Base-by-base conservation (phyloP, 2,329 filamentous ascomycete species). In the Neopestalotiopsis clavispora region DNA sequence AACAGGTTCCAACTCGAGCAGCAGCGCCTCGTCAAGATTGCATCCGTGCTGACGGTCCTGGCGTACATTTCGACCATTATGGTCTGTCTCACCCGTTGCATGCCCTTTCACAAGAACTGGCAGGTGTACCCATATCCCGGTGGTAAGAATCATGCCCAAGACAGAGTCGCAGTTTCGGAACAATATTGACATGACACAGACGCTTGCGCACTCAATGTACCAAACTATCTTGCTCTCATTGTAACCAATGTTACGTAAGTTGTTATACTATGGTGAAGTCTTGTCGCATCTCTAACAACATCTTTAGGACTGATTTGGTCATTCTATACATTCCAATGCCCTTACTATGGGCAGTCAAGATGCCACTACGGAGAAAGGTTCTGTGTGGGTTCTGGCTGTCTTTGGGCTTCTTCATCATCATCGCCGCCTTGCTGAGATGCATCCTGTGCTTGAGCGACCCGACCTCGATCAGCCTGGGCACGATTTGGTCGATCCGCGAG, bases 51-150 rank as follows among this genome's bases (percentile, higher is more conserved):
- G 45, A 52, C 45, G 17, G 42, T 65, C 23, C 14, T 56, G 5
- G n/a, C 23, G 13, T 65, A 34, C 23, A 52, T 52, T 40, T 32
- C 52, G 13, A 34, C 52, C 28, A 65, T 56, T 23, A 52, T 65
- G 0, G 23, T 56, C 13, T n/a, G 30, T 13, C 42, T 56, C 23
- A 65, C 62, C 14, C 52, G 52, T 14, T 56, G 42, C 28, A 65
- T 56, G 12, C 42, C 42, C 4, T 65, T 65, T n/a, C 42, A 65
- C 28, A 65, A 65, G 7, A 34, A 56, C 13, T 65, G 62, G 42
- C 62, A 65, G 42, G 34, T 65, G 2, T 56, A 65, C 30, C 62
- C 62, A 7, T 45, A 65, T 32, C 62, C 62, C 0, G 42, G 42
- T 34, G 52, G 42, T 65, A 56, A 32, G 62, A 10, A 20, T n/a